A percentile compares a stretch with the other conserved stretches of the same genome.
Evolutionary conservation across 140 eudicot species (phyloP).

Genomic region (Anethum foeniculum): DNA sequence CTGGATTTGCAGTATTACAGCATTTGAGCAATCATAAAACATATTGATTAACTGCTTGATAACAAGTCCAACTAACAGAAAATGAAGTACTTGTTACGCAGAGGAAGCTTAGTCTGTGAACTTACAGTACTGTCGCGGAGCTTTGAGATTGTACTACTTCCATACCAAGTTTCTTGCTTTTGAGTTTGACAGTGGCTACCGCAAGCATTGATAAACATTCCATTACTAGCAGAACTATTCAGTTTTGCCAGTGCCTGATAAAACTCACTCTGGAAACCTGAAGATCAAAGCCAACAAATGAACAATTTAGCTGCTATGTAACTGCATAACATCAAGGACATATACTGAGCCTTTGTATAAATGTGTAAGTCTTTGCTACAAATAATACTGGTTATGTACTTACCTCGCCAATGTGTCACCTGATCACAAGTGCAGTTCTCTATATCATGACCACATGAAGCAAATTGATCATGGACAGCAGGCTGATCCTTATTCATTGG

Average conservation of each 20-base stretch:
- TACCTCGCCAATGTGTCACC: constrained; percentile 2
- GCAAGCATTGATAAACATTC: not conserved
- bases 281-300: not conserved
- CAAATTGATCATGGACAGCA: not conserved
- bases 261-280: not conserved
- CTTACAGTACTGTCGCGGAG: not conserved
- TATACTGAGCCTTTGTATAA: not conserved
- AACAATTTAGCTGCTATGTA: not conserved
- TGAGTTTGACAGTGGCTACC: constrained; percentile 7
- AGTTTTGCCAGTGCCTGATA: not conserved
- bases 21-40: not conserved
- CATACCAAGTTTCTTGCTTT: not conserved
- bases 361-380: not conserved
- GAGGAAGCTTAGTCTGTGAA: not conserved
- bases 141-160: not conserved
- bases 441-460: not conserved
- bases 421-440: constrained; percentile 13
- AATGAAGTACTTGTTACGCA: not conserved
- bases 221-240: not conserved
- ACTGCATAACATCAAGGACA: not conserved
- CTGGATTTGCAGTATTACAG: not conserved
- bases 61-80: not conserved
- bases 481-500: not conserved
- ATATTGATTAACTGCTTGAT: not conserved
- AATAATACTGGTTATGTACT: not conserved